Evolutionary conservation across 495 filamentous ascomycete genomes (phyloP).

Genomic region (Tetracladium marchalianum): DNA sequence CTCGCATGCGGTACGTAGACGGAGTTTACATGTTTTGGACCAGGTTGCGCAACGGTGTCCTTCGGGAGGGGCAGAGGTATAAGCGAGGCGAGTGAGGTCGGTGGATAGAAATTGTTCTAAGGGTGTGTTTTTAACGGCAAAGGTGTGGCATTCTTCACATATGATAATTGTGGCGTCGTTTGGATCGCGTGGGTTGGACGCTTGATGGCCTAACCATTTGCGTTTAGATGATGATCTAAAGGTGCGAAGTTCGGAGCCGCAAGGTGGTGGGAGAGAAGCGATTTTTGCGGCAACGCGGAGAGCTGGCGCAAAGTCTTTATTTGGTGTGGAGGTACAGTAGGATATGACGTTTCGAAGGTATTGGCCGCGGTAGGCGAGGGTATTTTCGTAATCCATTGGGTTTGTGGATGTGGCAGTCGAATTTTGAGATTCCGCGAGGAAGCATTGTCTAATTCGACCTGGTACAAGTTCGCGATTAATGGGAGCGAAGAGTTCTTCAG

Average conservation of each 20-base stretch:
- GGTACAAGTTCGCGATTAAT: neutral
- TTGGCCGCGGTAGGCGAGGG: constrained; percentile 1
- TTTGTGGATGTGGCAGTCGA: neutral
- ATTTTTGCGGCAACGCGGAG: neutral
- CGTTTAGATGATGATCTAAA: constrained; percentile 2
- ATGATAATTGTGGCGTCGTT: constrained; percentile 11
- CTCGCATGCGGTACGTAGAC: no score
- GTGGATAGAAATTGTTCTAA: neutral
- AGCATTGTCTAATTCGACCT: constrained; percentile 7
- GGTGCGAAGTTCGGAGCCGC: neutral
- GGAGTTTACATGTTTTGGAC: no score
- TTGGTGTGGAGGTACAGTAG: neutral
- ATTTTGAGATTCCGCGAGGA: neutral
- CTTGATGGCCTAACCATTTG: constrained; percentile 9
- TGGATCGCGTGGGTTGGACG: neutral
- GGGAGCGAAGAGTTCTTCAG: constrained; percentile 2
- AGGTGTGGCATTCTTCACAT: constrained; percentile 9
- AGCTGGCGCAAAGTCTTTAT: neutral
- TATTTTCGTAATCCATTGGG: constrained; percentile 3
- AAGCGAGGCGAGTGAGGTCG: constrained; percentile 2
- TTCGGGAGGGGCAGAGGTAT: no score
- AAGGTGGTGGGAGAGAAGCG: neutral
- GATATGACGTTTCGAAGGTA: neutral
- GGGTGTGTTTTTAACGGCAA: neutral
- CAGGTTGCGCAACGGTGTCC: no score